Percentiles rank a stretch among this genome's conserved stretches.
phyloP scores from a whole-genome alignment of 2,329 filamentous ascomycete genomes.

The Didymella arachidicola region DNA sequence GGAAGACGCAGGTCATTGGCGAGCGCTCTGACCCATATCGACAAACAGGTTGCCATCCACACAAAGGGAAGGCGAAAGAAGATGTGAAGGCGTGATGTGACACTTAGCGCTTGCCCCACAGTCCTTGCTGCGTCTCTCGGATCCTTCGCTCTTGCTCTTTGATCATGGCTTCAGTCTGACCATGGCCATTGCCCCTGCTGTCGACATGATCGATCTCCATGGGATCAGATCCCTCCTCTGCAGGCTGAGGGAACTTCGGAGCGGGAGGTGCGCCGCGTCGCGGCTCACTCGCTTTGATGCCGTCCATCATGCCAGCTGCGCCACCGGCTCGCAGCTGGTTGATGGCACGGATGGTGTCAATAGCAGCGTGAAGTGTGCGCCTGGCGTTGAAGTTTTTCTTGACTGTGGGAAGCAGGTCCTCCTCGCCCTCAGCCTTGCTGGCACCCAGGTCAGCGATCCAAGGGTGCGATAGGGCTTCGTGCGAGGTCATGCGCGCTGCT shows the following conservation, averaged over 20 bases:
- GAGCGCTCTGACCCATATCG: slow-evolving; percentile 12
- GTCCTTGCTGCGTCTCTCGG: slow-evolving; percentile 64
- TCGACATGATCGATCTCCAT: slow-evolving; percentile 61
- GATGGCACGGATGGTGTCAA: slow-evolving; percentile 72
- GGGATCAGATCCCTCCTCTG: slow-evolving; percentile 41
- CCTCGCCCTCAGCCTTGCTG: slow-evolving; percentile 50
- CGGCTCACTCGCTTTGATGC: slow-evolving; percentile 65
- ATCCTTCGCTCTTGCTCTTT: slow-evolving; percentile 66
- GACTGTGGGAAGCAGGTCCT: slow-evolving; percentile 68
- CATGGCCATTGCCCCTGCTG: slow-evolving; percentile 65
- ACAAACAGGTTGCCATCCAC: slow-evolving; percentile 1
- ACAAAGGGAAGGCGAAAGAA: slow-evolving; percentile 4
- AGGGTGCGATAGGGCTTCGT: slow-evolving; percentile 73
- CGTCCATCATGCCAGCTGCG: slow-evolving; percentile 67
- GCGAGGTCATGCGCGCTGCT: slow-evolving; percentile 85
- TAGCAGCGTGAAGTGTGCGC: slow-evolving; percentile 70
- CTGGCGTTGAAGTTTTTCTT: slow-evolving; percentile 76
- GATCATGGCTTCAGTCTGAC: slow-evolving; percentile 70
- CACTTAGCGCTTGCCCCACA: slow-evolving; percentile 57
- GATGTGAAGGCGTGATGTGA: neutral
- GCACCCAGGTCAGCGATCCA: slow-evolving; percentile 68
- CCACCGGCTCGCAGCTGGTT: slow-evolving; percentile 71
- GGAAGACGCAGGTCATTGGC: slow-evolving; percentile 7
- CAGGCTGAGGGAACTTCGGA: slow-evolving; percentile 45
- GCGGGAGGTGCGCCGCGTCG: slow-evolving; percentile 43